Evolutionary conservation across 306 rosid species (phyloP).

Genomic region (Glycine tomentella): DNA sequence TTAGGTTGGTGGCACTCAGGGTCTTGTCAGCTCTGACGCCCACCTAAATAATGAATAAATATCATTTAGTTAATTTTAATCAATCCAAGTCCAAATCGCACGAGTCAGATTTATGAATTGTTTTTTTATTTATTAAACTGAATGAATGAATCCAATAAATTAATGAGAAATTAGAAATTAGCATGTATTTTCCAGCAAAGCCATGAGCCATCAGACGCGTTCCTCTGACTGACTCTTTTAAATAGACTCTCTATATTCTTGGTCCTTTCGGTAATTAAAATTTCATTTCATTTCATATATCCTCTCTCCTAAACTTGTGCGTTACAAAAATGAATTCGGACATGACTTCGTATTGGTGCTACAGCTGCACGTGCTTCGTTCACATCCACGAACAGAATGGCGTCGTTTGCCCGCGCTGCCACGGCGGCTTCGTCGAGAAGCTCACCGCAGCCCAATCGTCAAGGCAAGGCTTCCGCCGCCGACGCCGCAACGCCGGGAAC

Average conservation of each 20-base stretch:
- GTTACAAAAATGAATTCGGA: slow-evolving; percentile 46
- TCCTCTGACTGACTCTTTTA: neutral
- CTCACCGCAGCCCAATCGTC: slow-evolving; percentile 51
- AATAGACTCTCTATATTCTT: neutral
- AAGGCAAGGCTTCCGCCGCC: slow-evolving; percentile 60
- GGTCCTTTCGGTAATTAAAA: neutral
- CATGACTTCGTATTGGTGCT: slow-evolving; percentile 88
- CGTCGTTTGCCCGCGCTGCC: slow-evolving; percentile 78
- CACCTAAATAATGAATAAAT: neutral
- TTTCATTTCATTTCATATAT: slow-evolving; percentile 9
- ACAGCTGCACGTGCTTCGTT: slow-evolving; percentile 75
- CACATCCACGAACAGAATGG: slow-evolving; percentile 48
- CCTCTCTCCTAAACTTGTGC: neutral
- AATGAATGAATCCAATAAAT: neutral
- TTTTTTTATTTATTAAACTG: neutral
- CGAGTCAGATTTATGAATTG: neutral
- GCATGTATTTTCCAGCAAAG: slow-evolving; percentile 32
- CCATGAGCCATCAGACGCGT: neutral
- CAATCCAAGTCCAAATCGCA: neutral
- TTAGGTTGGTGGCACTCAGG: neutral
- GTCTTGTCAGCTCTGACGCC: neutral
- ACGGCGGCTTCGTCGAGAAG: slow-evolving; percentile 79
- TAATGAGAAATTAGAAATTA: slow-evolving; percentile 10
- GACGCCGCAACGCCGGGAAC: slow-evolving; percentile 62
- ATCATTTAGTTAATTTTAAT: neutral